Evolutionary conservation across 2,329 filamentous ascomycete genomes (phyloP).

Genomic region (Scolecobasidium constrictum): DNA sequence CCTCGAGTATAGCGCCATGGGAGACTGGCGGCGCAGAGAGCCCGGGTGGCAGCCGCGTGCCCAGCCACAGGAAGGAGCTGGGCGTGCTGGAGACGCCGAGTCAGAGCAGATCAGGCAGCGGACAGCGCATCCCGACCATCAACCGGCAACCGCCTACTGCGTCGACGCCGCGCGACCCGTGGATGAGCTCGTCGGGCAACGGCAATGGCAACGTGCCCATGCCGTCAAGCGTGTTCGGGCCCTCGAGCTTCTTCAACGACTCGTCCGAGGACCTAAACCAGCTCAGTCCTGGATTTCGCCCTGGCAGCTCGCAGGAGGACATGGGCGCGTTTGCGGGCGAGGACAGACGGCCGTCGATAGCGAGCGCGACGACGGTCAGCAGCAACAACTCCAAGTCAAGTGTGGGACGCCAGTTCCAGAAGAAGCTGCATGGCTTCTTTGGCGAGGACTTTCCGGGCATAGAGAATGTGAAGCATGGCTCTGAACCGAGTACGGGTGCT

Average conservation of each 20-base stretch:
- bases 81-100: constrained; percentile 54
- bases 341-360: constrained; percentile 74
- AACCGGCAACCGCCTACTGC: constrained; percentile 46
- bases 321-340: constrained; percentile 42
- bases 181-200: constrained; percentile 33
- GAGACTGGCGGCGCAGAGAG: constrained; percentile 32
- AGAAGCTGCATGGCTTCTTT: constrained; percentile 85
- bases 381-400: constrained; percentile 72
- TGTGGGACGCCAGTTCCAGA: constrained; percentile 57
- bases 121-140: constrained; percentile 39
- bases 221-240: constrained; percentile 32
- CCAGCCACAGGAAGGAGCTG: constrained; percentile 62
- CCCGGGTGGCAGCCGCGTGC: constrained; percentile 26
- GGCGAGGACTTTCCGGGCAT: constrained; percentile 73
- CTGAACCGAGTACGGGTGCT: constrained; percentile 51
- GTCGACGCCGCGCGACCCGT: constrained; percentile 39
- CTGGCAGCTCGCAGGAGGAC: constrained; percentile 40
- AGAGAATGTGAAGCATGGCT: constrained; percentile 48
- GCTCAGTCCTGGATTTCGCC: constrained; percentile 58
- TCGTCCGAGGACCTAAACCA: constrained; percentile 61
- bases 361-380: constrained; percentile 77
- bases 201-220: constrained; percentile 26
- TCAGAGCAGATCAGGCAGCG: constrained; percentile 23
- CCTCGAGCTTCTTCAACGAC: constrained; percentile 68
- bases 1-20: constrained; percentile 39